A percentile compares a stretch with the other conserved stretches of the same genome.
Evolutionary conservation across 1,284 basidiomycete genomes (phyloP).

Genomic region (Termitomyces sp.): DNA sequence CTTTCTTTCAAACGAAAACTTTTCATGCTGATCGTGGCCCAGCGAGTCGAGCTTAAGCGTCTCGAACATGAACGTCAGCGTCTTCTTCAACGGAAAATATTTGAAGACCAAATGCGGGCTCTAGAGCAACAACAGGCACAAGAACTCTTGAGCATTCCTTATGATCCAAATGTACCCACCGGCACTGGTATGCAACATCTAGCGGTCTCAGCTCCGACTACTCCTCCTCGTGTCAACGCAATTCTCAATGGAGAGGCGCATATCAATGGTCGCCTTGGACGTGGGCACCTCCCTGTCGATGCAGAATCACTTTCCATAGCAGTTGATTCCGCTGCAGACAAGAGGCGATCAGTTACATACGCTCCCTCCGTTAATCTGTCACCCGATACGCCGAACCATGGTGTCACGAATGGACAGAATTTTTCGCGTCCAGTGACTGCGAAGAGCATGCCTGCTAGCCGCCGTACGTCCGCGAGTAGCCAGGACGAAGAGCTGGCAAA

Average conservation of each 20-base stretch:
- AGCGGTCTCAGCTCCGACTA: constrained; percentile 78
- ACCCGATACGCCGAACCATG: constrained; percentile 49
- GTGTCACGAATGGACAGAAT: constrained; percentile 39
- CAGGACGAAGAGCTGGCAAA: constrained; percentile 76
- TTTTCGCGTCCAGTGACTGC: constrained; percentile 66
- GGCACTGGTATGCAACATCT: constrained; percentile 53
- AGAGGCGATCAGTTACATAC: constrained; percentile 83
- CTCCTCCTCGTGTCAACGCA: constrained; percentile 72
- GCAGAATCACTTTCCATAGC: constrained; percentile 57
- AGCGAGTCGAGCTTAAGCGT: constrained; percentile 89
- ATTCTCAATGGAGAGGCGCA: constrained; percentile 49
- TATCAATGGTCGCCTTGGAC: constrained; percentile 34
- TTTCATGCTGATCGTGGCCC: constrained; percentile 15
- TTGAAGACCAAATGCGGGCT: constrained; percentile 90
- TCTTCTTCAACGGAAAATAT: constrained; percentile 77
- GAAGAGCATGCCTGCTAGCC: constrained; percentile 85
- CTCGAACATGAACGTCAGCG: constrained; percentile 88
- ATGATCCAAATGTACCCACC: constrained; percentile 42
- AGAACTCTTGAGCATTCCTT: constrained; percentile 70
- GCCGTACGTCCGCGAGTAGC: constrained; percentile 75
- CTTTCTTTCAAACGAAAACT: neutral
- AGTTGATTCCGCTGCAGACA: constrained; percentile 64
- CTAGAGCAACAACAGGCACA: constrained; percentile 90
- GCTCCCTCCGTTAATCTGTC: constrained; percentile 70
- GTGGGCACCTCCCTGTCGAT: constrained; percentile 50